Evolutionary conservation across 2,329 filamentous ascomycete species (phyloP).

Genomic region (Fusarium lateritium): DNA sequence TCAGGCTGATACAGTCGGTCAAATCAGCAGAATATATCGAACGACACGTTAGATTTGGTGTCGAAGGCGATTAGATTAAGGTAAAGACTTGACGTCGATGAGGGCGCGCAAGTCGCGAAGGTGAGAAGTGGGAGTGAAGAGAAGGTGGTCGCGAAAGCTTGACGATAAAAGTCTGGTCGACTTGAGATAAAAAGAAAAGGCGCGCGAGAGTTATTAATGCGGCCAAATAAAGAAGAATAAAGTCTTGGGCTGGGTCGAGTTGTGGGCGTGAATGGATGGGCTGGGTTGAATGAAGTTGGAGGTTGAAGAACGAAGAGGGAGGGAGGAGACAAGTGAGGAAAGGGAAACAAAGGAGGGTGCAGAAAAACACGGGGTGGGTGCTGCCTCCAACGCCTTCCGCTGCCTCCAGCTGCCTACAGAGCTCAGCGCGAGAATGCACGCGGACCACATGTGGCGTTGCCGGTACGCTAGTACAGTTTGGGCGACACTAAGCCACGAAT

Average conservation of each 20-base stretch:
- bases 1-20: constrained; percentile 43
- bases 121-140: constrained; percentile 11
- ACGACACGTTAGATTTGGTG: constrained; percentile 27
- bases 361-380: constrained; percentile 50
- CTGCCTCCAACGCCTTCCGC: constrained; percentile 39
- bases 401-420: constrained; percentile 36
- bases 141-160: constrained; percentile 31
- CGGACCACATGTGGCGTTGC: constrained; percentile 24
- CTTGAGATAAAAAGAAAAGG: constrained; percentile 34
- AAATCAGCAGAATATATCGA: constrained; percentile 47
- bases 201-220: constrained; percentile 35
- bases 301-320: constrained; percentile 37
- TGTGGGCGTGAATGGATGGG: constrained; percentile 31
- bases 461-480: constrained; percentile 33
- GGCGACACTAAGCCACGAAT: constrained; percentile 35
- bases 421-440: constrained; percentile 32
- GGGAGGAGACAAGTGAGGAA: constrained; percentile 21
- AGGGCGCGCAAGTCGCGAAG: constrained; percentile 30
- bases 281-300: constrained; percentile 29
- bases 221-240: constrained; percentile 26
- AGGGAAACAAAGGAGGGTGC: constrained; percentile 29
- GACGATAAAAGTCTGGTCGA: constrained; percentile 17
- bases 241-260: constrained; percentile 39
- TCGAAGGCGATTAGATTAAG: constrained; percentile 25
- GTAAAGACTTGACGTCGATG: constrained; percentile 22